phyloP scores from a whole-genome alignment of 345 rosid genomes.

The Arabis alpina region DNA sequence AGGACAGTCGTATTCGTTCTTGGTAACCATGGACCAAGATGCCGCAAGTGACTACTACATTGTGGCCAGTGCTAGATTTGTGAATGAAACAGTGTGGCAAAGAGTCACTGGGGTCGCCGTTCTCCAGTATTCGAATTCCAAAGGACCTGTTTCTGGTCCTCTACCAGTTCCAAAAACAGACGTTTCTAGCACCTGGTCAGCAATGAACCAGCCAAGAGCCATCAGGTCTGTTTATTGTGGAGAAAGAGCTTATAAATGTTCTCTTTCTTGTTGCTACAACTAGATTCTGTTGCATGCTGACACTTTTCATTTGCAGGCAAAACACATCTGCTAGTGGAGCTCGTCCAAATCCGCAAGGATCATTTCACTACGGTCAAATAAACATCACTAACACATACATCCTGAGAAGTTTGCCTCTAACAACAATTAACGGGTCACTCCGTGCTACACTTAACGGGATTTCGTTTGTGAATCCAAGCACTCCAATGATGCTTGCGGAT shows the following conservation, averaged over 20 bases:
- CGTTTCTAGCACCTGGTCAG: slow-evolving; percentile 71
- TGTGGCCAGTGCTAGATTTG: slow-evolving; percentile 94
- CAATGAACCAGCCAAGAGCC: slow-evolving; percentile 83
- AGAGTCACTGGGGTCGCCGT: slow-evolving; percentile 91
- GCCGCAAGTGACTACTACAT: slow-evolving; percentile 84
- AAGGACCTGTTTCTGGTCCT: slow-evolving; percentile 80
- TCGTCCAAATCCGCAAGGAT: slow-evolving; percentile 97
- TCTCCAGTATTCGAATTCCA: slow-evolving; percentile 91
- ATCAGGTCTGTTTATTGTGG: slow-evolving; percentile 59
- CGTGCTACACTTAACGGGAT: slow-evolving; percentile 82
- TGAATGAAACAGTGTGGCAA: slow-evolving; percentile 87
- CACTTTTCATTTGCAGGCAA: slow-evolving; percentile 52
- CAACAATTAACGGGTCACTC: slow-evolving; percentile 58
- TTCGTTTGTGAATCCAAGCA: slow-evolving; percentile 70
- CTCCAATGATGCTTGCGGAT: slow-evolving; percentile 86
- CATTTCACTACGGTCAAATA: slow-evolving; percentile 87
- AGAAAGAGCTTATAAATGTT: slow-evolving; percentile 1
- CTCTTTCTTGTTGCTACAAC: slow-evolving; percentile 6
- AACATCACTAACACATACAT: slow-evolving; percentile 76
- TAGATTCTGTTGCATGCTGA: slow-evolving; percentile 6
- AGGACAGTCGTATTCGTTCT: slow-evolving; percentile 90
- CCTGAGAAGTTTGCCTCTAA: slow-evolving; percentile 72
- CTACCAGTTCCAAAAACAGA: slow-evolving; percentile 74
- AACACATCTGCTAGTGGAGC: slow-evolving; percentile 94
- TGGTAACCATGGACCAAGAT: slow-evolving; percentile 91